phyloP scores from a whole-genome alignment of 495 filamentous ascomycete genomes.

The Hypoxylon subgilvum region DNA sequence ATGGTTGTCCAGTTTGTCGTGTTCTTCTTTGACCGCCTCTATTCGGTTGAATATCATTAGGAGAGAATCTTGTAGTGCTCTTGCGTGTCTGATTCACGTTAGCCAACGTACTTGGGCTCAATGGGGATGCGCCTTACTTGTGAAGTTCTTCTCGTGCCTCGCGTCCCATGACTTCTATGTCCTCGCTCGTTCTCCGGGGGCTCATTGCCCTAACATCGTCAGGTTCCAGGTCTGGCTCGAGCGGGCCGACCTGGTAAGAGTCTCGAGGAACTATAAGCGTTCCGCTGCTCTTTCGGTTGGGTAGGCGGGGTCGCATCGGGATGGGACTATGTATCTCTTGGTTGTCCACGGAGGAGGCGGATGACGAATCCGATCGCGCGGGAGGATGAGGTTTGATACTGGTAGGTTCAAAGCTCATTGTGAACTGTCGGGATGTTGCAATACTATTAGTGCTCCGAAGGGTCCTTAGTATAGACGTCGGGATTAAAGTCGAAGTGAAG shows the following conservation, averaged over 20 bases:
- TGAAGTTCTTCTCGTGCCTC: constrained; percentile 68
- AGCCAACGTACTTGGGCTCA: constrained; percentile 48
- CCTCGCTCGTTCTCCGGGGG: constrained; percentile 85
- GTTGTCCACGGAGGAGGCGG: constrained; percentile 46
- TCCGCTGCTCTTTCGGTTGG: constrained; percentile 74
- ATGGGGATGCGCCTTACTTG: constrained; percentile 47
- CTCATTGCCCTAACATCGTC: constrained; percentile 95
- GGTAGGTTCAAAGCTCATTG: constrained; percentile 33
- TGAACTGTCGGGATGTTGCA: constrained; percentile 18
- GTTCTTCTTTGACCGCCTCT: constrained; percentile 90
- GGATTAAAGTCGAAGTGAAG: constrained; percentile 18
- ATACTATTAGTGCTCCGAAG: constrained; percentile 27
- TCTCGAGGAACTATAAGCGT: constrained; percentile 82
- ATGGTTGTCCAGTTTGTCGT: constrained; percentile 91
- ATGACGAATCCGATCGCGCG: constrained; percentile 49
- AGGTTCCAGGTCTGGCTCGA: constrained; percentile 70
- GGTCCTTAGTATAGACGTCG: constrained; percentile 7
- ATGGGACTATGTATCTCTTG: constrained; percentile 49
- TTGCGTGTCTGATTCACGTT: constrained; percentile 72
- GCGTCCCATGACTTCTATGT: constrained; percentile 81
- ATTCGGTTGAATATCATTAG: constrained; percentile 88
- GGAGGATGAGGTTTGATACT: constrained; percentile 35
- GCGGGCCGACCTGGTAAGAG: constrained; percentile 68
- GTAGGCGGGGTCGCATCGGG: constrained; percentile 58
- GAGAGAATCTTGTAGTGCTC: constrained; percentile 83